These are phyloP conservation scores for Deakozyma indianensis DNA, from an alignment of 805 yeast genomes.

Conservation along the genomic window DNA sequence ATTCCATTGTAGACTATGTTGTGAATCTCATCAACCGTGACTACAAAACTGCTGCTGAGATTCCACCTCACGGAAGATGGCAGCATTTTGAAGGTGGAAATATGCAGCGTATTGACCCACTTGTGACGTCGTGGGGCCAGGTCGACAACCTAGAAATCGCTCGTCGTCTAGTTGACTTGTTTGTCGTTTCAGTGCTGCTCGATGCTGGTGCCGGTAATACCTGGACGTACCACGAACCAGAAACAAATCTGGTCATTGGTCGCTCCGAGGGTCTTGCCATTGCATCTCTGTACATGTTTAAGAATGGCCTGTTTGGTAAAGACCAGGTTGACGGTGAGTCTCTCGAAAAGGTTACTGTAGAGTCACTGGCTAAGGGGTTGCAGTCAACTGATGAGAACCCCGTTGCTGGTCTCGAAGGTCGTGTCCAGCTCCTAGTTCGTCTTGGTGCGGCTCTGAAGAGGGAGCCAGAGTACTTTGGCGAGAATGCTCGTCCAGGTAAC, in stretches of 20 bases:
- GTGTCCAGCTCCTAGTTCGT: slow-evolving; percentile 31
- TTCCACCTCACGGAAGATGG: slow-evolving; percentile 59
- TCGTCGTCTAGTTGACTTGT: slow-evolving; percentile 39
- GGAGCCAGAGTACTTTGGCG: slow-evolving; percentile 31
- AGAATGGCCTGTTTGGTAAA: slow-evolving; percentile 31
- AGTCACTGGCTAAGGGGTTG: slow-evolving; percentile 27
- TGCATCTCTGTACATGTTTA: slow-evolving; percentile 42
- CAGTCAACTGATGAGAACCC: slow-evolving; percentile 36
- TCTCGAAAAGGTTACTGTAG: slow-evolving; percentile 23
- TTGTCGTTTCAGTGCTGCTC: slow-evolving; percentile 43
- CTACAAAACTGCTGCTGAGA: slow-evolving; percentile 30
- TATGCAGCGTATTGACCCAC: slow-evolving; percentile 27
- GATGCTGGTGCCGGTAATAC: slow-evolving; percentile 58
- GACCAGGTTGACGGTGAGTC: slow-evolving; percentile 31
- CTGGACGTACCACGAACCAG: slow-evolving; percentile 35
- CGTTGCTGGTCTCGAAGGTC: slow-evolving; percentile 40
- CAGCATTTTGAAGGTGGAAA: slow-evolving; percentile 46
- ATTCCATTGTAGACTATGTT: slow-evolving; percentile 31
- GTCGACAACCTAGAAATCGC: slow-evolving; percentile 31
- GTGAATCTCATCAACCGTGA: slow-evolving; percentile 30
- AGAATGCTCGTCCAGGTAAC: slow-evolving; percentile 37
- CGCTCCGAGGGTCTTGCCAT: slow-evolving; percentile 56
- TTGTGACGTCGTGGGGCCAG: slow-evolving; percentile 29
- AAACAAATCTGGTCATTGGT: slow-evolving; percentile 18
- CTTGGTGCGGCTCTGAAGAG: slow-evolving; percentile 33